Evolutionary conservation across 2,329 filamentous ascomycete species (phyloP), one percentile per base, ranked within the genome.

Genomic region (Parastagonospora avenae): DNA sequence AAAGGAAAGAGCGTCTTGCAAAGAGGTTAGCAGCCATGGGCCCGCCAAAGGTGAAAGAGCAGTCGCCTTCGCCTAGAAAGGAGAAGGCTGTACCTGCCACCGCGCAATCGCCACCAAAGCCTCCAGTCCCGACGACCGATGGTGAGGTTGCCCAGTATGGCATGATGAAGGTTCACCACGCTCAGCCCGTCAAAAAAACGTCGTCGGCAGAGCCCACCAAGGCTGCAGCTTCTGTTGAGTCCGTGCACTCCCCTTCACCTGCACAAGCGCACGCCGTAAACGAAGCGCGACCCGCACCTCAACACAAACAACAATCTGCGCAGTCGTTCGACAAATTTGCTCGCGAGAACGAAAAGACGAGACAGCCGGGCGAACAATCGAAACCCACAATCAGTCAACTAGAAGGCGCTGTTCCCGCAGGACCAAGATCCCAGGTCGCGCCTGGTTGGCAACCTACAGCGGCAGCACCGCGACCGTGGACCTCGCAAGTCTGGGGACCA

Each of bases 21-120:
- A 81, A 87, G 67, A 91, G 90, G 71, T 75, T 92, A 40, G 88
- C 88, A 61, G 84, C 85, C 8, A 76, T 92, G 67, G 88, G 87
- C 0, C 85, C 86, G 12, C 43, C 65, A 1, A 73, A 74, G 51
- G 40, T 55, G 61, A 74, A 72, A 57, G 75, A 77, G 37, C 54
- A 65, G 57, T 65, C 70, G 6, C 67, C 77, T 16, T 71, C 76
- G 4, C 68, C 74, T 5, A 77, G 79, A 28, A 82, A 84, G 33
- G 76, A 77, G 8, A 74, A 74, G 44, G 71, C 70, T 32, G 48
- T 62, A 8, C 67, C 74, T 16, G 70, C 66, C 12, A 59, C 73
- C 28, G 52, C 67, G 24, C 68, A 72, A 60, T 74, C 67, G n/a
- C 81, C 82, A 30, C 82, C 83, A 1, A 85, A 85, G 59, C 82